A percentile compares a stretch with the other conserved stretches of the same genome.
phyloP scores from a whole-genome alignment of 139 green algal species.

The Marvania coccoides region DNA sequence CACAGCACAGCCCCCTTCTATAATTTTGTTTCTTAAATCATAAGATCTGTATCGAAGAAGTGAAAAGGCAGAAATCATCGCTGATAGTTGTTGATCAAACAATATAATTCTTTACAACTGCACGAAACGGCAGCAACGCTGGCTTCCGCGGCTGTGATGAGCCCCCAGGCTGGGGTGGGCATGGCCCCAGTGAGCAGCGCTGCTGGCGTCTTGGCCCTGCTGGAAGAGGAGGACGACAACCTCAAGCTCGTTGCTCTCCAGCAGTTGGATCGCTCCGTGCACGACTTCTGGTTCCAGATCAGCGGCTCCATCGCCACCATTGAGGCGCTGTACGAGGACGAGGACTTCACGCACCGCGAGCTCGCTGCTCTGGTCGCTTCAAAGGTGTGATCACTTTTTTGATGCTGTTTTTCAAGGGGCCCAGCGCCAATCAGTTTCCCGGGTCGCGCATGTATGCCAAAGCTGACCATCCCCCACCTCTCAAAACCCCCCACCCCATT shows the following conservation, averaged over 20 bases:
- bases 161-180: not conserved
- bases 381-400: constrained; percentile 66
- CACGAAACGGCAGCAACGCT: no score
- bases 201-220: constrained; percentile 73
- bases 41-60: no score
- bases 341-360: constrained; percentile 82
- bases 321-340: constrained; percentile 93
- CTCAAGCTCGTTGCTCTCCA: constrained; percentile 72
- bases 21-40: no score
- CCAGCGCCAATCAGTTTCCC: not conserved
- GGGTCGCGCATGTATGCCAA: not conserved
- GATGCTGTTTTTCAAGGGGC: not conserved
- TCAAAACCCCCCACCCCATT: not conserved
- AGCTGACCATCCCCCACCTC: not conserved
- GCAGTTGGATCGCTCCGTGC: constrained; percentile 63
- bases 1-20: no score
- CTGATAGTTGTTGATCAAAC: no score
- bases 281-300: constrained; percentile 90
- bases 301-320: constrained; percentile 72
- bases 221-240: constrained; percentile 77
- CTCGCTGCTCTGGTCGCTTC: constrained; percentile 93
- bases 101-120: no score
- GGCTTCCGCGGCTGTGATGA: constrained; percentile 7
- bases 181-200: constrained; percentile 31
- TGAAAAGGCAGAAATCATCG: no score